A percentile compares a stretch with the other conserved stretches of the same genome.
Conservation (phyloP, 306 rosid genomes). For the Begonia fuchsioides region DNA sequence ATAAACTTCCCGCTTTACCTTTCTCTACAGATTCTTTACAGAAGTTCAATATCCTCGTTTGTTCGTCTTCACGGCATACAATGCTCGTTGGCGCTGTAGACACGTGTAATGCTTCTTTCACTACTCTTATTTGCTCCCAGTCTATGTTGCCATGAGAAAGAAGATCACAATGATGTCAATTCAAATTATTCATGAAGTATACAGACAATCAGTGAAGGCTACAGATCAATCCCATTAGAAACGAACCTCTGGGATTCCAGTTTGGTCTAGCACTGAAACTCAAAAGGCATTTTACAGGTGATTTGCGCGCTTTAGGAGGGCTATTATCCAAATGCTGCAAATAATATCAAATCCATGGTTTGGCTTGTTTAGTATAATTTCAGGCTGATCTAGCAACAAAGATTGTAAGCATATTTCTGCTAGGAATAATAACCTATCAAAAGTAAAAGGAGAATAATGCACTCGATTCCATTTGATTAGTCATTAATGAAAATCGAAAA, state of each 20-base stretch:
- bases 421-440: too few species aligned
- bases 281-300: conserved; percentile 7
- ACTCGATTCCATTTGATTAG: too few species aligned
- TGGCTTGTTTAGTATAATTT: background rate
- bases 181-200: background rate
- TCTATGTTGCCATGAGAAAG: conserved; percentile 20
- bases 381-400: background rate
- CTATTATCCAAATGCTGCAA: conserved; percentile 22
- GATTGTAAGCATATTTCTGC: too few species aligned
- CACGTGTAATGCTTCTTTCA: conserved; percentile 63
- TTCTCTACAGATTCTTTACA: conserved; percentile 51
- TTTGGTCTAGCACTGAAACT: conserved; percentile 13
- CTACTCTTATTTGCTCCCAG: conserved; percentile 38
- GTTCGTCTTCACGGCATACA: conserved; percentile 71
- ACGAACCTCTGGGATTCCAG: conserved; percentile 60
- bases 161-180: conserved; percentile 1
- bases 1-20: conserved; percentile 66
- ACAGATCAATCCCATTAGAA: background rate
- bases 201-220: background rate
- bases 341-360: background rate
- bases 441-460: too few species aligned
- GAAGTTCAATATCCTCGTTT: conserved; percentile 50
- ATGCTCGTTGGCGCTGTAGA: conserved; percentile 48
- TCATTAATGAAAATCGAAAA: too few species aligned
- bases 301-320: conserved; percentile 6